A percentile compares a stretch with the other conserved stretches of the same genome.
Evolutionary conservation across 805 yeast species (phyloP).

Genomic region (Diddensiella transvaalensis): DNA sequence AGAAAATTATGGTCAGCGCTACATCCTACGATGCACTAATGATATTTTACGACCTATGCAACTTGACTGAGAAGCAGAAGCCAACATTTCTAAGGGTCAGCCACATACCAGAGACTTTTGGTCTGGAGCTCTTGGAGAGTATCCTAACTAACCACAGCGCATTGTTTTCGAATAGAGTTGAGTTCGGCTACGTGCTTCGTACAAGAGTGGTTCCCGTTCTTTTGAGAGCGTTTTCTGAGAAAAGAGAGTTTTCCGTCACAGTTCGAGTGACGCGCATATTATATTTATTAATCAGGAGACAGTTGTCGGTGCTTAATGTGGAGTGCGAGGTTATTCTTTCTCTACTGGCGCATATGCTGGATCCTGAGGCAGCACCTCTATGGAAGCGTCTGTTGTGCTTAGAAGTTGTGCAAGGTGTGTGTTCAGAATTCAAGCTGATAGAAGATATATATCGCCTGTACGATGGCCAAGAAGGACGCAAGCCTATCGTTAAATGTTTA

Average conservation of each 20-base stretch:
- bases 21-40: conserved; percentile 66
- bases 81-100: conserved; percentile 51
- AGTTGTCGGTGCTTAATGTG: conserved; percentile 57
- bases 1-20: conserved; percentile 44
- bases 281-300: conserved; percentile 57
- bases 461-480: conserved; percentile 56
- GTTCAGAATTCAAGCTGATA: conserved; percentile 53
- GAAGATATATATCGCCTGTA: conserved; percentile 54
- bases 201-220: conserved; percentile 72
- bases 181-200: conserved; percentile 63
- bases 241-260: conserved; percentile 61
- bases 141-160: conserved; percentile 60
- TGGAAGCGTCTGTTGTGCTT: conserved; percentile 77
- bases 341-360: conserved; percentile 66
- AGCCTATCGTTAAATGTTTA: conserved; percentile 57
- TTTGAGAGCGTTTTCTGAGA: conserved; percentile 58
- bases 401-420: conserved; percentile 64
- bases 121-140: conserved; percentile 80
- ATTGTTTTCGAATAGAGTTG: conserved; percentile 55
- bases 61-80: conserved; percentile 54
- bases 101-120: conserved; percentile 58
- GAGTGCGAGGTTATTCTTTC: conserved; percentile 83
- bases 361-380: conserved; percentile 49
- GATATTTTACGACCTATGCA: conserved; percentile 70
- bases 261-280: conserved; percentile 75